Evolutionary conservation across 1,284 basidiomycete species (phyloP).

Genomic region (Heterobasidion parviporum): DNA sequence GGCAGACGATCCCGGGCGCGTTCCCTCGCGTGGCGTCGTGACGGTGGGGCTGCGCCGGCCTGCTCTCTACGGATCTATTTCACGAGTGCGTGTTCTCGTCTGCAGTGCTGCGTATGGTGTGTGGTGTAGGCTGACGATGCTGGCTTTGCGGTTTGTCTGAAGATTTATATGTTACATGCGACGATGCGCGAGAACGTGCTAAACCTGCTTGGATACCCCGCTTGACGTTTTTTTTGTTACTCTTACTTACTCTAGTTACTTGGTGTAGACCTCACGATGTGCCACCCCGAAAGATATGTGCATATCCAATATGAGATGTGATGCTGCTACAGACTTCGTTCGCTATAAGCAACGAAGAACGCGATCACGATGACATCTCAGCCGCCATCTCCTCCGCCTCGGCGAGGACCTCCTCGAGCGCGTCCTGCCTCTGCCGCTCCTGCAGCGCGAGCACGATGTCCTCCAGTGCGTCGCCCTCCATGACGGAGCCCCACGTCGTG

Average conservation of each 20-base stretch:
- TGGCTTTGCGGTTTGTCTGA: too few relatives aligned
- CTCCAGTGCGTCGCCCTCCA: slow-evolving; percentile 74
- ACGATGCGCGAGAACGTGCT: too few relatives aligned
- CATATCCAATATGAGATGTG: too few relatives aligned
- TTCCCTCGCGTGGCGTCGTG: slow-evolving; percentile 21
- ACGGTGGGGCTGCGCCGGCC: not conserved
- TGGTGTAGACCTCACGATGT: not conserved
- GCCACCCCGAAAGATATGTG: too few relatives aligned
- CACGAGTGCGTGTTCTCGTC: too few relatives aligned
- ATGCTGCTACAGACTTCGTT: too few relatives aligned
- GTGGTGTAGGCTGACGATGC: too few relatives aligned
- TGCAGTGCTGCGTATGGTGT: too few relatives aligned
- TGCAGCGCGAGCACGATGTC: slow-evolving; percentile 58
- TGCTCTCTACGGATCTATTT: not conserved
- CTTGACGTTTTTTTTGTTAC: not conserved
- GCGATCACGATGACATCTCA: not conserved
- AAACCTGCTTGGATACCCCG: not conserved
- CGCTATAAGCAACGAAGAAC: too few relatives aligned
- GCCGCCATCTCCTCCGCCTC: not conserved
- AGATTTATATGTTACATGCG: too few relatives aligned
- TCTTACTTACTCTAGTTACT: not conserved
- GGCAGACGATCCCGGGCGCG: slow-evolving; percentile 45
- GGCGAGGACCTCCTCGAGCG: slow-evolving; percentile 60
- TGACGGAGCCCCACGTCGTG: slow-evolving; percentile 56
- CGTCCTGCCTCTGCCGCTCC: slow-evolving; percentile 53